Evolutionary conservation across 83 land plant species (phyloP).

Genomic region (Diphasiastrum complanatum): DNA sequence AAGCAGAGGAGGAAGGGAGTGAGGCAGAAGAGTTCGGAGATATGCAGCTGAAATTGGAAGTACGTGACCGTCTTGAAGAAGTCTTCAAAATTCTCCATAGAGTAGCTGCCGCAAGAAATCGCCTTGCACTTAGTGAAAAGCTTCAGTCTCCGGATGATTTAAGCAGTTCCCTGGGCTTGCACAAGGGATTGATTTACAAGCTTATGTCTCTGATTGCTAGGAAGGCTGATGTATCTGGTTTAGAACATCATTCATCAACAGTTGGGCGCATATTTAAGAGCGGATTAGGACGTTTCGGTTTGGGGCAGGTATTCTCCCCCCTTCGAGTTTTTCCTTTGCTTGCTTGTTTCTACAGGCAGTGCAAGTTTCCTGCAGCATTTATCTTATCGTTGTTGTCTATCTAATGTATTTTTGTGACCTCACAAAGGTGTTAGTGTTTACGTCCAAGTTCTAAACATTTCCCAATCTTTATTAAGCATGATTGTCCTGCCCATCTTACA

Average conservation of each 20-base stretch:
- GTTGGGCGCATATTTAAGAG: constrained; percentile 92
- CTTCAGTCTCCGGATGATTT: constrained; percentile 20
- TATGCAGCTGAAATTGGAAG: constrained; percentile 73
- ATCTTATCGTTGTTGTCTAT: too few species aligned
- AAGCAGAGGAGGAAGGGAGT: constrained; percentile 17
- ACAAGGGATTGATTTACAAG: constrained; percentile 54
- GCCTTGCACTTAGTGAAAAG: constrained; percentile 37
- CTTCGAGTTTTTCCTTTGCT: not conserved
- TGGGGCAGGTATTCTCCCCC: constrained; percentile 62
- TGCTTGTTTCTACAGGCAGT: too few species aligned
- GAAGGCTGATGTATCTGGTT: constrained; percentile 65
- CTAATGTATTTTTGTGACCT: too few species aligned
- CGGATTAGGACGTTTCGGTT: constrained; percentile 94
- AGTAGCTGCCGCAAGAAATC: constrained; percentile 50
- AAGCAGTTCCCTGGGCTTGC: constrained; percentile 23
- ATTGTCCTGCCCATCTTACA: not conserved
- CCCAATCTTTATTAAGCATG: not conserved
- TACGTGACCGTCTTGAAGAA: constrained; percentile 69
- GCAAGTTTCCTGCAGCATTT: constrained; percentile 8
- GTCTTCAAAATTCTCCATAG: constrained; percentile 65
- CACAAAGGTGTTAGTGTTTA: too few species aligned
- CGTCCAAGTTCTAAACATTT: too few species aligned
- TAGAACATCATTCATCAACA: constrained; percentile 77
- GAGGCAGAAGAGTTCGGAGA: constrained; percentile 47
- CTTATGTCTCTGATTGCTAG: constrained; percentile 46